A percentile compares a stretch with the other conserved stretches of the same genome.
These are phyloP conservation scores for Candida sp. DNA, from an alignment of 1,139 yeast genomes.

Conservation along the genomic window DNA sequence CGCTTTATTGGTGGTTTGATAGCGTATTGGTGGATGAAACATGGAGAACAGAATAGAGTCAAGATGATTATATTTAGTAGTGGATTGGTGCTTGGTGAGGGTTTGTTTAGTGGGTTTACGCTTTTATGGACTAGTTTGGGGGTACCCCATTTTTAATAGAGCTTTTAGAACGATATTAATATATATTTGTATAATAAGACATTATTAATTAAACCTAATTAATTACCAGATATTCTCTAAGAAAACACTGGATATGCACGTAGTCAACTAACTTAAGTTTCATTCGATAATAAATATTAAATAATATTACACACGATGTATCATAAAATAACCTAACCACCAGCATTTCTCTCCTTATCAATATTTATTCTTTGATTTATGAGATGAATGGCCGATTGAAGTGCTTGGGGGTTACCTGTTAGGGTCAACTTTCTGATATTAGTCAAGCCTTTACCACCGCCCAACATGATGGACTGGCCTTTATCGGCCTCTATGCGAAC, in stretches of 20 bases:
- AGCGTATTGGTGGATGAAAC: slow-evolving; percentile 56
- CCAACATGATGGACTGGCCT: slow-evolving; percentile 44
- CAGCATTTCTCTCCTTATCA: slow-evolving; percentile 49
- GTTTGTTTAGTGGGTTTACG: slow-evolving; percentile 77
- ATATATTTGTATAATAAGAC: neutral
- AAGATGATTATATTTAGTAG: slow-evolving; percentile 83
- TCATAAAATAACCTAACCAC: neutral
- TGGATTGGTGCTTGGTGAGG: slow-evolving; percentile 93
- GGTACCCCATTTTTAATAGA: slow-evolving; percentile 36
- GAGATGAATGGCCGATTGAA: slow-evolving; percentile 73
- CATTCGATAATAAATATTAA: too few species aligned
- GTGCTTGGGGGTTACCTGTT: slow-evolving; percentile 66
- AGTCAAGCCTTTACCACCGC: slow-evolving; percentile 55
- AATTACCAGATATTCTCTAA: too few species aligned
- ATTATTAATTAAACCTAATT: too few species aligned
- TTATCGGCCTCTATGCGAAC: slow-evolving; percentile 63
- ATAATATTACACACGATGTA: too few species aligned
- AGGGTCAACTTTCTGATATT: slow-evolving; percentile 67
- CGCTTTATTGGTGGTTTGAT: slow-evolving; percentile 87
- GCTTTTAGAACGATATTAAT: neutral
- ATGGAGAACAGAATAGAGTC: slow-evolving; percentile 42
- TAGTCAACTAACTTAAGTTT: too few species aligned
- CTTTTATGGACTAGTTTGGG: slow-evolving; percentile 72
- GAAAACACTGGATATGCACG: too few species aligned
- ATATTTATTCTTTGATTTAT: slow-evolving; percentile 74